A percentile compares a stretch with the other conserved stretches of the same genome.
phyloP scores from a whole-genome alignment of 140 eudicot genomes.

The Bidens hawaiensis region DNA sequence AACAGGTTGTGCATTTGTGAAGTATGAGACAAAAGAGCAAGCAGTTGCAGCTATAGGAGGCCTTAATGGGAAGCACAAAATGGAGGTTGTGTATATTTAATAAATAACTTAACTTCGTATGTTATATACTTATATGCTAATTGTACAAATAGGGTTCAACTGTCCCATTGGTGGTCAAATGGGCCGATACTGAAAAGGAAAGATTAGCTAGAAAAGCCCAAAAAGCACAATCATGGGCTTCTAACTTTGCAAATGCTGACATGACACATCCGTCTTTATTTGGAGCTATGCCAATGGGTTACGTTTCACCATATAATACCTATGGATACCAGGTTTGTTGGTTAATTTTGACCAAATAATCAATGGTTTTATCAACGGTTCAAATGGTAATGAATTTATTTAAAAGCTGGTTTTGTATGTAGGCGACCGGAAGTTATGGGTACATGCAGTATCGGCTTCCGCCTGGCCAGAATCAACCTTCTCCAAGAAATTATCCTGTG shows the following conservation, averaged over 20 bases:
- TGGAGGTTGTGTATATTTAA: conserved; percentile 69
- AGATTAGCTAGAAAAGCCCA: conserved; percentile 90
- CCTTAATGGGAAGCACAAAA: conserved; percentile 88
- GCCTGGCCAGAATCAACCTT: conserved; percentile 60
- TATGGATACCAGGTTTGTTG: conserved; percentile 90
- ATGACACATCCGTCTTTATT: conserved; percentile 68
- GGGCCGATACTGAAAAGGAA: conserved; percentile 99
- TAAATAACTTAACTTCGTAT: conserved; percentile 2
- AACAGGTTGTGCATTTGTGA: conserved; percentile 94
- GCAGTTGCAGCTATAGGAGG: conserved; percentile 94
- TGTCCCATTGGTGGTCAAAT: conserved; percentile 95
- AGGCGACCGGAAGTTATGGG: conserved; percentile 86
- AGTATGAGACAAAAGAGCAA: conserved; percentile 93
- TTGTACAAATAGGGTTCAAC: conserved; percentile 56
- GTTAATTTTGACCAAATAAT: not conserved
- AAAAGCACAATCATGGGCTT: conserved; percentile 65
- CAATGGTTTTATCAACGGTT: not conserved
- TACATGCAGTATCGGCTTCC: conserved; percentile 76
- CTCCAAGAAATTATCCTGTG: conserved; percentile 53
- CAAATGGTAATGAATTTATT: not conserved
- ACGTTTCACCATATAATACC: conserved; percentile 78
- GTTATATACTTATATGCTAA: conserved; percentile 2
- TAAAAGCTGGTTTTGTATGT: conserved; percentile 29
- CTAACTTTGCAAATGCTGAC: conserved; percentile 44
- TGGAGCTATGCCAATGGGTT: conserved; percentile 87